A percentile compares a stretch with the other conserved stretches of the same genome.
These are phyloP conservation scores for Nigrograna mackinnonii DNA, from an alignment of 2,329 filamentous ascomycete genomes.

Conservation along the genomic window DNA sequence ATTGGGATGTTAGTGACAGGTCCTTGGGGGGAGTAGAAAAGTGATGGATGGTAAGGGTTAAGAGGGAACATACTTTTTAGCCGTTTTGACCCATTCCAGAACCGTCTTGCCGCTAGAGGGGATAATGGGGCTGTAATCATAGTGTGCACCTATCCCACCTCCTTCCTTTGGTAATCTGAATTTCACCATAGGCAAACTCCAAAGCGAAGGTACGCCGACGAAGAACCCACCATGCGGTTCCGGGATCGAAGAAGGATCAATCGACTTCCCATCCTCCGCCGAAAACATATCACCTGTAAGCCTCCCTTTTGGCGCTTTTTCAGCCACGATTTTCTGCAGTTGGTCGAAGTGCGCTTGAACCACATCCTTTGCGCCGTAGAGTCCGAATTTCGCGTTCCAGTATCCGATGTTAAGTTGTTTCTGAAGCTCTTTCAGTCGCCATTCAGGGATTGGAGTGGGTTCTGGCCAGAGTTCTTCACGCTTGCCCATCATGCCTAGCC, in stretches of 20 bases:
- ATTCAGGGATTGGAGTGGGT: slow-evolving; percentile 50
- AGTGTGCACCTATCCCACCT: slow-evolving; percentile 33
- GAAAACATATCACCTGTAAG: slow-evolving; percentile 44
- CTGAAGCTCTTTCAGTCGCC: slow-evolving; percentile 49
- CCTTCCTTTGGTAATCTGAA: slow-evolving; percentile 31
- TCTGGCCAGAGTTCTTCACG: slow-evolving; percentile 50
- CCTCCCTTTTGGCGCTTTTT: slow-evolving; percentile 42
- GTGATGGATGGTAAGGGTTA: not conserved
- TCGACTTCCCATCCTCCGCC: slow-evolving; percentile 40
- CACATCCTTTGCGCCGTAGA: slow-evolving; percentile 47
- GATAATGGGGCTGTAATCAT: slow-evolving; percentile 36
- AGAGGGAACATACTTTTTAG: slow-evolving; percentile 29
- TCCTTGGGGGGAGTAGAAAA: not conserved
- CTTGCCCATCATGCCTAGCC: slow-evolving; percentile 47
- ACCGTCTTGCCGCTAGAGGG: slow-evolving; percentile 41
- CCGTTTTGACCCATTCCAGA: slow-evolving; percentile 46
- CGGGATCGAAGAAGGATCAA: slow-evolving; percentile 42
- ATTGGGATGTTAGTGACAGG: not conserved
- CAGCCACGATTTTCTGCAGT: slow-evolving; percentile 38
- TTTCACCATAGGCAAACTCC: slow-evolving; percentile 36
- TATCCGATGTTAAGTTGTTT: slow-evolving; percentile 46
- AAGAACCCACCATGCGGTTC: slow-evolving; percentile 35
- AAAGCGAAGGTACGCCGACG: slow-evolving; percentile 32
- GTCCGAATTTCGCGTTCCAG: slow-evolving; percentile 51
- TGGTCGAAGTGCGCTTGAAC: slow-evolving; percentile 51